A percentile compares a stretch with the other conserved stretches of the same genome.
Conservation (phyloP, 371 early-diverging fungal species). For the Rhizopus stolonifer region DNA sequence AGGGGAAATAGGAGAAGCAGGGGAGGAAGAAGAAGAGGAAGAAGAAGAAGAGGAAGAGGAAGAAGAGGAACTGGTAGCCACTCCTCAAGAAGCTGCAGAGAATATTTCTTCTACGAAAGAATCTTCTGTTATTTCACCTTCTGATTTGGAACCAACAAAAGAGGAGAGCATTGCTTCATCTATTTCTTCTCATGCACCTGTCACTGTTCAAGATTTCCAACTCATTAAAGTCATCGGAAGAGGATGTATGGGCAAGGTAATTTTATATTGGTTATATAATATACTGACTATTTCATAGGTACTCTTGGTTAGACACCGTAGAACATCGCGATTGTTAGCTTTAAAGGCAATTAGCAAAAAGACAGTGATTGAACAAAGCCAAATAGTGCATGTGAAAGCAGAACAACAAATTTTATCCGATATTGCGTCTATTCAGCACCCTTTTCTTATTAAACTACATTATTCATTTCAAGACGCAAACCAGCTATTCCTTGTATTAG, state of each 20-base stretch:
- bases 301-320: conserved; percentile 79
- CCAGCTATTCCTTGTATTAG: conserved; percentile 94
- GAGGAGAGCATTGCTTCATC: not conserved
- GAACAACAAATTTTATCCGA: conserved; percentile 52
- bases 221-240: conserved; percentile 54
- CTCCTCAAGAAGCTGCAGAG: not conserved
- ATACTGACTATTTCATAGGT: no score
- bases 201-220: conserved; percentile 48
- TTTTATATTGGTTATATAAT: conserved; percentile 24
- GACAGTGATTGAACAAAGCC: conserved; percentile 82
- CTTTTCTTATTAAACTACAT: conserved; percentile 94
- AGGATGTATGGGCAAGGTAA: conserved; percentile 55
- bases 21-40: not conserved
- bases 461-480: conserved; percentile 91
- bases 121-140: conserved; percentile 8
- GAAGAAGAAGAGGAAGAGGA: not conserved
- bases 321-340: conserved; percentile 69
- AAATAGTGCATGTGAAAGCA: conserved; percentile 71
- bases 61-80: not conserved
- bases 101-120: conserved; percentile 4
- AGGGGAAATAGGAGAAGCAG: not conserved
- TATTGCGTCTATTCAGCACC: conserved; percentile 66
- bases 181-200: conserved; percentile 7
- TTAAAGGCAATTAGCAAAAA: conserved; percentile 97
- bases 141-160: not conserved